Evolutionary conservation across 768 basidiomycete genomes (phyloP).

Genomic region (Rubroboletus satanas): DNA sequence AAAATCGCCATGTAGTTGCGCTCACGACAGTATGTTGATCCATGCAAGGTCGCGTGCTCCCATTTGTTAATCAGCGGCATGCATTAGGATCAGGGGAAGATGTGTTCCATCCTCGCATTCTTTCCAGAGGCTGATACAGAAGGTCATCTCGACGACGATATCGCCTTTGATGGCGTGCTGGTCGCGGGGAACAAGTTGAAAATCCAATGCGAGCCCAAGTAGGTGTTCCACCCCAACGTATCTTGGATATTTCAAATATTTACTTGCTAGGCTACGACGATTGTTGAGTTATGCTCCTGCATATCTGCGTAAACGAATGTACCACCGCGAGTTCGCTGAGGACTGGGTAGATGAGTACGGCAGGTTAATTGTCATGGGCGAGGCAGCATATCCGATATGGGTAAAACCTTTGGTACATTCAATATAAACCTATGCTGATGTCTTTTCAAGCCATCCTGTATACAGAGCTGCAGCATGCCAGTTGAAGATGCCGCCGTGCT

Average conservation of each 20-base stretch:
- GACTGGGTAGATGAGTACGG: conserved; percentile 50
- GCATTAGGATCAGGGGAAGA: conserved; percentile 34
- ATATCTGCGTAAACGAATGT: conserved; percentile 39
- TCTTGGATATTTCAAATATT: neutral
- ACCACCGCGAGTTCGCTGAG: conserved; percentile 39
- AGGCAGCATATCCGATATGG: conserved; percentile 58
- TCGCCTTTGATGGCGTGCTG: conserved; percentile 19
- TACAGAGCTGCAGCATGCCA: conserved; percentile 35
- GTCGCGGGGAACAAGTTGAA: conserved; percentile 35
- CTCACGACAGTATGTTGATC: conserved; percentile 24
- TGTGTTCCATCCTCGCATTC: conserved; percentile 37
- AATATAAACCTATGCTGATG: neutral
- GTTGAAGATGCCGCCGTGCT: conserved; percentile 35
- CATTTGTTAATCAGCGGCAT: neutral
- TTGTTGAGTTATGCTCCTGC: conserved; percentile 34
- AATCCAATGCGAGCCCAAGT: conserved; percentile 40
- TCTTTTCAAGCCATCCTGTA: conserved; percentile 44
- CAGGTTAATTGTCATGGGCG: conserved; percentile 52
- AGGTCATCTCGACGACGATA: conserved; percentile 31
- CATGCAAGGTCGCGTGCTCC: neutral
- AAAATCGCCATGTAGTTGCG: conserved; percentile 21
- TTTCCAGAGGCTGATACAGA: conserved; percentile 38
- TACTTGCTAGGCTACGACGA: conserved; percentile 35
- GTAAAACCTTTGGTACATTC: conserved; percentile 27
- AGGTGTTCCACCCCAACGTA: conserved; percentile 3